These are phyloP conservation scores for Haberlea rhodopensis DNA, from an alignment of 257 asterid species.

Conservation along the genomic window DNA sequence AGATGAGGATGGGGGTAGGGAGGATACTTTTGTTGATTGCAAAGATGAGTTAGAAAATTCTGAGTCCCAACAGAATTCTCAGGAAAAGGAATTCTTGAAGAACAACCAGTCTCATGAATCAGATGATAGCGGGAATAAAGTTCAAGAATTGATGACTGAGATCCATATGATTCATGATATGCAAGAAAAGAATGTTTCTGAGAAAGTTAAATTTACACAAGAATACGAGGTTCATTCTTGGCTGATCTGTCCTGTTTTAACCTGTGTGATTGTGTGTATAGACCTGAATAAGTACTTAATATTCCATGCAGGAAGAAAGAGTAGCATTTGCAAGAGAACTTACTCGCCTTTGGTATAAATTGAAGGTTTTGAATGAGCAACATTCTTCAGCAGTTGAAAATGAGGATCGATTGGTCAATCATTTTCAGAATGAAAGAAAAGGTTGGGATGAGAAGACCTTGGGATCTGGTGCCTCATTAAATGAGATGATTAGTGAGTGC, in stretches of 20 bases:
- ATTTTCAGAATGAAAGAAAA: slow-evolving; percentile 7
- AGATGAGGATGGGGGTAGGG: slow-evolving; percentile 65
- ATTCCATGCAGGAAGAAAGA: slow-evolving; percentile 41
- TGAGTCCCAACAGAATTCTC: slow-evolving; percentile 46
- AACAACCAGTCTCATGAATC: slow-evolving; percentile 22
- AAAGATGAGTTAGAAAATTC: slow-evolving; percentile 84
- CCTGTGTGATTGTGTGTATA: background rate
- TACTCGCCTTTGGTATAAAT: slow-evolving; percentile 26
- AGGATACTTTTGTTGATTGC: slow-evolving; percentile 93
- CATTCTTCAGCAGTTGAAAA: slow-evolving; percentile 17
- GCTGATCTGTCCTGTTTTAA: background rate
- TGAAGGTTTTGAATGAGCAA: slow-evolving; percentile 28
- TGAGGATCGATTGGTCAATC: slow-evolving; percentile 18
- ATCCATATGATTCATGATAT: slow-evolving; percentile 26
- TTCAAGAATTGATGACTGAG: slow-evolving; percentile 30
- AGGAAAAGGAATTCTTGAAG: slow-evolving; percentile 23
- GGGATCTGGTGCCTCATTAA: slow-evolving; percentile 29
- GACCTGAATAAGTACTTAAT: background rate
- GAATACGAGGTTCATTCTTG: slow-evolving; percentile 36
- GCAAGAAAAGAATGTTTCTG: slow-evolving; percentile 28
- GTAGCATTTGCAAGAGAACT: slow-evolving; percentile 29
- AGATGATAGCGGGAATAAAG: slow-evolving; percentile 22
- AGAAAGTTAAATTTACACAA: slow-evolving; percentile 31
- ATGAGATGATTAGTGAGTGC: slow-evolving; percentile 32
- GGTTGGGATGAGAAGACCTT: slow-evolving; percentile 10